A percentile compares a stretch with the other conserved stretches of the same genome.
These are phyloP conservation scores for Daedaleopsis nitida DNA, from an alignment of 768 basidiomycete species.

Conservation along the genomic window DNA sequence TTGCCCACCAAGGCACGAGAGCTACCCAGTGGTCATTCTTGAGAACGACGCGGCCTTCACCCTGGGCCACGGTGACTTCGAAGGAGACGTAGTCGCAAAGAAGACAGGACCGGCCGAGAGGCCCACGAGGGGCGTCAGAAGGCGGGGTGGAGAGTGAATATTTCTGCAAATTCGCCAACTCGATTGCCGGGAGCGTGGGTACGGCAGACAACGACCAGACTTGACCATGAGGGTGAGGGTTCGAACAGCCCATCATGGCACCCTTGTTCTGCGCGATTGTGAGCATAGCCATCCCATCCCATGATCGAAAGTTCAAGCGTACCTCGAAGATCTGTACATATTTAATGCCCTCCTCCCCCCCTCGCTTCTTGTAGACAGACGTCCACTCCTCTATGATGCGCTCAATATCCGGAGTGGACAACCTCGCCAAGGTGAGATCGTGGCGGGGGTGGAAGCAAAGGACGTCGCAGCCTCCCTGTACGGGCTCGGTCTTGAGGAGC, in stretches of 20 bases:
- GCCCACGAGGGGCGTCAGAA: conserved; percentile 53
- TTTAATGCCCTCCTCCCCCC: conserved; percentile 63
- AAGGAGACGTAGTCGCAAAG: conserved; percentile 79
- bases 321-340: conserved; percentile 94
- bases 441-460: conserved; percentile 85
- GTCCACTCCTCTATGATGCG: conserved; percentile 76
- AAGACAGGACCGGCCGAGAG: conserved; percentile 62
- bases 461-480: conserved; percentile 86
- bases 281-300: neutral
- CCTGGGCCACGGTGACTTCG: conserved; percentile 49
- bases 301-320: neutral
- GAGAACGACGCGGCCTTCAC: conserved; percentile 64
- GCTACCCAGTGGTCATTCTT: conserved; percentile 80
- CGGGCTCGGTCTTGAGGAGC: conserved; percentile 62
- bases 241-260: conserved; percentile 92
- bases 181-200: conserved; percentile 69
- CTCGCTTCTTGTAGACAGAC: conserved; percentile 59
- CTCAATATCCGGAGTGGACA: conserved; percentile 58
- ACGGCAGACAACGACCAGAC: conserved; percentile 78
- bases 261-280: conserved; percentile 54
- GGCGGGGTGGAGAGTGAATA: conserved; percentile 45
- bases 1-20: conserved; percentile 93
- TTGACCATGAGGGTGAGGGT: conserved; percentile 94
- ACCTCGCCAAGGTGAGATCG: conserved; percentile 78
- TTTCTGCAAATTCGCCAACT: conserved; percentile 55